phyloP scores from a whole-genome alignment of 108 stramenopile species.

The Hondaea fermentalgiana region DNA sequence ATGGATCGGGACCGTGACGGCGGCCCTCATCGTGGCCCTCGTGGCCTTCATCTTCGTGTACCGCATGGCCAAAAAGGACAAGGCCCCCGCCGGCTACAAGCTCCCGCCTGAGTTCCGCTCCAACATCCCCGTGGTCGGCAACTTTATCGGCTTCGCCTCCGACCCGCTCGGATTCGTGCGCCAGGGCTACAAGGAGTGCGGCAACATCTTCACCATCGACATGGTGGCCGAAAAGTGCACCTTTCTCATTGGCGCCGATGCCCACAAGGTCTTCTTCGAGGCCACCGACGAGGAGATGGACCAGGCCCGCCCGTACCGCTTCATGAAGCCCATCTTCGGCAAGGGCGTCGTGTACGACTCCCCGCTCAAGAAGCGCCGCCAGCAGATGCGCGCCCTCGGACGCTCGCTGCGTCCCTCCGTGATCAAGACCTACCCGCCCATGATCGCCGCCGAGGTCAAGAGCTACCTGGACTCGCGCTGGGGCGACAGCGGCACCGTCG shows the following conservation, averaged over 20 bases:
- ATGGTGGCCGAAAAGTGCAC: slow-evolving; percentile 82
- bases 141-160: slow-evolving; percentile 71
- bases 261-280: slow-evolving; percentile 88
- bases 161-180: slow-evolving; percentile 80
- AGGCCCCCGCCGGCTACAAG: slow-evolving; percentile 8
- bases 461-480: slow-evolving; percentile 65
- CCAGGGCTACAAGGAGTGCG: slow-evolving; percentile 66
- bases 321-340: slow-evolving; percentile 97
- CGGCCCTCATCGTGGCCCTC: neutral
- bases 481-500: slow-evolving; percentile 62
- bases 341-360: slow-evolving; percentile 88
- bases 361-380: slow-evolving; percentile 77
- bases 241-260: slow-evolving; percentile 92
- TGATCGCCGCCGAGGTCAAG: slow-evolving; percentile 83
- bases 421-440: slow-evolving; percentile 85
- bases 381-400: slow-evolving; percentile 92
- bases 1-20: neutral
- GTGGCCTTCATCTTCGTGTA: neutral
- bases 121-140: slow-evolving; percentile 64
- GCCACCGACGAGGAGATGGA: slow-evolving; percentile 75
- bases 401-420: slow-evolving; percentile 73
- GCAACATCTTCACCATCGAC: slow-evolving; percentile 36
- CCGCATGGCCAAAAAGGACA: neutral
- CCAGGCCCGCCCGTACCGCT: slow-evolving; percentile 89
- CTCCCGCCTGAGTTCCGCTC: neutral